These are phyloP conservation scores for Xylariaceae sp. DNA, from an alignment of 2,329 filamentous ascomycete genomes.

Conservation along the genomic window DNA sequence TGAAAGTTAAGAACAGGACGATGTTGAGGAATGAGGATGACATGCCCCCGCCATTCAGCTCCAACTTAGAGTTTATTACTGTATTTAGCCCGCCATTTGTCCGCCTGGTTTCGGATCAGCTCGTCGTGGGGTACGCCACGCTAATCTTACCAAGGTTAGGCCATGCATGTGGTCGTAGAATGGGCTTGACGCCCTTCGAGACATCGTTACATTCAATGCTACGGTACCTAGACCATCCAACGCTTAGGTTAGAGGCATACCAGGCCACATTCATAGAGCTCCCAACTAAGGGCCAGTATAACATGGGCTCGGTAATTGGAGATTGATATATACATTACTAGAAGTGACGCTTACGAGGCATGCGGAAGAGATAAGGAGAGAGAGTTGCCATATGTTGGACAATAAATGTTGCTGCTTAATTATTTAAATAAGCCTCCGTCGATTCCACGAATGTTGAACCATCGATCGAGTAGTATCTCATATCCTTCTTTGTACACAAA, in stretches of 20 bases:
- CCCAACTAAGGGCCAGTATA: too few species aligned
- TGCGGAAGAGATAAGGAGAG: neutral
- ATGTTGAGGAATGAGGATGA: neutral
- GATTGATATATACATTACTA: too few species aligned
- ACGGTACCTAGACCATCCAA: too few species aligned
- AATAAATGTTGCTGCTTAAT: neutral
- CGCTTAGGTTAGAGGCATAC: too few species aligned
- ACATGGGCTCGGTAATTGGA: too few species aligned
- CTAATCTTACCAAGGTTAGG: conserved; percentile 13
- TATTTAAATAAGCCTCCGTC: neutral
- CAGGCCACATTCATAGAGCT: too few species aligned
- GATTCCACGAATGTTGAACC: neutral
- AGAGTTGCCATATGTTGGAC: conserved; percentile 6
- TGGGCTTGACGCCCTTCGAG: neutral
- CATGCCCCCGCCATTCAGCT: neutral
- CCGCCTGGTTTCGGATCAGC: conserved; percentile 5
- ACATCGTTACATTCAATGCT: too few species aligned
- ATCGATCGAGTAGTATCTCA: neutral
- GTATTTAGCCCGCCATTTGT: too few species aligned
- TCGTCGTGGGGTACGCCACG: conserved; percentile 6
- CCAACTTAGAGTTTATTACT: too few species aligned
- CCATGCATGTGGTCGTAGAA: neutral
- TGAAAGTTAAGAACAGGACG: too few species aligned
- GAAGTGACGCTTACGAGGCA: too few species aligned
- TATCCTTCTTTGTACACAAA: neutral